Conservation (phyloP, 345 rosid species). For the Anacardium occidentale region DNA sequence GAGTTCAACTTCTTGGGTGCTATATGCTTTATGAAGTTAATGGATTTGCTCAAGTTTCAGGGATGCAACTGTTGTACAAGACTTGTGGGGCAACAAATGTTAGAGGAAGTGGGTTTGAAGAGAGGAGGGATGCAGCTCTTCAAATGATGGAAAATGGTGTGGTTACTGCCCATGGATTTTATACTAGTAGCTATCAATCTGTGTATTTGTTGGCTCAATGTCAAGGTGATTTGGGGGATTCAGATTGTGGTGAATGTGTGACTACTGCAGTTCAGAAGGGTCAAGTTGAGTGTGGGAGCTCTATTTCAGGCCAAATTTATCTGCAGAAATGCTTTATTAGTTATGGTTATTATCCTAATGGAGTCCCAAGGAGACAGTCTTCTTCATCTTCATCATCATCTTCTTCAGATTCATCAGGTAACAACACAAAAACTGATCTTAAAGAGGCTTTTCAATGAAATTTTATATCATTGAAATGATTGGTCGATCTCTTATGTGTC, state of each 20-base stretch:
- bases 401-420: constrained; percentile 54
- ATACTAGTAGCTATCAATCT: constrained; percentile 59
- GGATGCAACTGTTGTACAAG: constrained; percentile 87
- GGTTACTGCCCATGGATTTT: constrained; percentile 70
- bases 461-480: background rate
- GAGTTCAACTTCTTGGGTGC: constrained; percentile 88
- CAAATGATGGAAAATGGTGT: constrained; percentile 68
- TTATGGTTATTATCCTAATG: constrained; percentile 77
- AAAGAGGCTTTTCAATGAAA: background rate
- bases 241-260: constrained; percentile 84
- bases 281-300: constrained; percentile 90
- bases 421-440: background rate
- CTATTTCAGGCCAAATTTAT: constrained; percentile 81
- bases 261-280: constrained; percentile 74
- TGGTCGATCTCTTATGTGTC: constrained; percentile 1
- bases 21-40: constrained; percentile 79
- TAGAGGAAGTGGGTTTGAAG: constrained; percentile 79
- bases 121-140: constrained; percentile 80
- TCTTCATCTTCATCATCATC: constrained; percentile 37
- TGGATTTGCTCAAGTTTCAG: constrained; percentile 82
- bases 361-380: constrained; percentile 59
- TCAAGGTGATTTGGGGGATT: constrained; percentile 91
- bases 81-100: constrained; percentile 64
- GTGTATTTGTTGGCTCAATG: constrained; percentile 84
- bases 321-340: constrained; percentile 83